A percentile compares a stretch with the other conserved stretches of the same genome.
These are phyloP conservation scores for Eimeria maxima DNA, from an alignment of 169 alveolate genomes.

Conservation along the genomic window DNA sequence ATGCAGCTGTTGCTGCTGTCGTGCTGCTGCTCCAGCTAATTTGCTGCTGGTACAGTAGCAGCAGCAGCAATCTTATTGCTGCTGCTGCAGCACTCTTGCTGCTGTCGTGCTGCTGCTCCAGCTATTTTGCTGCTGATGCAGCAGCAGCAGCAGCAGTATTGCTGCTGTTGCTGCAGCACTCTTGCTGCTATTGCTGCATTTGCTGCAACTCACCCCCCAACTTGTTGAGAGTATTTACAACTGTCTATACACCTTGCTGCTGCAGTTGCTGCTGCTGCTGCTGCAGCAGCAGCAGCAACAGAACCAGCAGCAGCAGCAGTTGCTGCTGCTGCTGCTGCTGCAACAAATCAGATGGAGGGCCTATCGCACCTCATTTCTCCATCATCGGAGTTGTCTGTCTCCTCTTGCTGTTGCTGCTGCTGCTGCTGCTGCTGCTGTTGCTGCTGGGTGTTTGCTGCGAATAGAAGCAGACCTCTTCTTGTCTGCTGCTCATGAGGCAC, in stretches of 20 bases:
- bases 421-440: neutral
- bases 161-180: no score
- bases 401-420: constrained; percentile 59
- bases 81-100: neutral
- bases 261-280: no score
- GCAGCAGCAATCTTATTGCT: neutral
- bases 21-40: neutral
- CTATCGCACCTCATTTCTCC: constrained; percentile 58
- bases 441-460: neutral
- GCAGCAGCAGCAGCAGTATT: no score
- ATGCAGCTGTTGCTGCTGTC: no score
- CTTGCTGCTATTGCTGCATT: no score
- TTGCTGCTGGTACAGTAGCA: neutral
- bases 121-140: no score
- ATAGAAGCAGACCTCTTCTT: neutral
- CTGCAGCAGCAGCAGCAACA: constrained; percentile 47
- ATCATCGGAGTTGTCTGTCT: constrained; percentile 39
- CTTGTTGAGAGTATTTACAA: no score
- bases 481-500: neutral
- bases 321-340: neutral
- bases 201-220: no score
- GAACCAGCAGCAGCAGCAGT: neutral
- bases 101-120: no score
- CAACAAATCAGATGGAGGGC: constrained; percentile 18
- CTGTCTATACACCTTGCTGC: no score